Conservation (phyloP, 1,284 basidiomycete genomes). For the Cutaneotrichosporon spelunceum region DNA sequence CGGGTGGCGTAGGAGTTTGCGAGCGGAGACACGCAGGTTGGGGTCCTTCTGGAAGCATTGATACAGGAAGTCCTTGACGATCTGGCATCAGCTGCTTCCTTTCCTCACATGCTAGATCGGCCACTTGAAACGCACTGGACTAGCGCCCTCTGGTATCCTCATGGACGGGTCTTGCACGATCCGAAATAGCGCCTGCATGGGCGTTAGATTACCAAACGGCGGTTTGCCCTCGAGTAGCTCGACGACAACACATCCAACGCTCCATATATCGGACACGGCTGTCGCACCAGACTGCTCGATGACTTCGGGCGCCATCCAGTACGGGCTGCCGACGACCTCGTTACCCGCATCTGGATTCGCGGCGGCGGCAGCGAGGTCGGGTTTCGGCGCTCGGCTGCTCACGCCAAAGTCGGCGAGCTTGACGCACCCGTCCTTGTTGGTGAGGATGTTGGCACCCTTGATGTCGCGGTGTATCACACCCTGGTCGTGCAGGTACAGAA, state of each 20-base stretch:
- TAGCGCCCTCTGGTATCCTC: conserved; percentile 90
- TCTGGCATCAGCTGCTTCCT: conserved; percentile 52
- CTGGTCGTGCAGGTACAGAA: conserved; percentile 86
- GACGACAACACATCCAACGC: conserved; percentile 93
- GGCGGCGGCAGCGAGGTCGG: conserved; percentile 22
- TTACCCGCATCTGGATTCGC: conserved; percentile 56
- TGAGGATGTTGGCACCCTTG: conserved; percentile 95
- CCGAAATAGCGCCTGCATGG: conserved; percentile 96
- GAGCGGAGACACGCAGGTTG: conserved; percentile 87
- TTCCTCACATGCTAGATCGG: not conserved
- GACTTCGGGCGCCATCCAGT: conserved; percentile 99
- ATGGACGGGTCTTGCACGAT: conserved; percentile 98
- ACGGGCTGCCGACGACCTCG: conserved; percentile 92
- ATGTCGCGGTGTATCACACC: conserved; percentile 98
- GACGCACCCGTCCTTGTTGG: conserved; percentile 97
- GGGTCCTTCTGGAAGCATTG: conserved; percentile 98
- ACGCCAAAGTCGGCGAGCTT: conserved; percentile 95
- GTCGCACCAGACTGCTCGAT: conserved; percentile 96
- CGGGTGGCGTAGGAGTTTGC: conserved; percentile 85
- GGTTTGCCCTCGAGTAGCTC: conserved; percentile 94
- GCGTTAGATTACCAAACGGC: conserved; percentile 90
- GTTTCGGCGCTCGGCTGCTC: conserved; percentile 57
- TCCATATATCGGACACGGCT: conserved; percentile 96
- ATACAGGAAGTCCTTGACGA: conserved; percentile 92
- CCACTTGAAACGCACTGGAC: conserved; percentile 53